Base-by-base conservation (phyloP, 1,139 yeast species). In the Yamadazyma trypodendri region DNA sequence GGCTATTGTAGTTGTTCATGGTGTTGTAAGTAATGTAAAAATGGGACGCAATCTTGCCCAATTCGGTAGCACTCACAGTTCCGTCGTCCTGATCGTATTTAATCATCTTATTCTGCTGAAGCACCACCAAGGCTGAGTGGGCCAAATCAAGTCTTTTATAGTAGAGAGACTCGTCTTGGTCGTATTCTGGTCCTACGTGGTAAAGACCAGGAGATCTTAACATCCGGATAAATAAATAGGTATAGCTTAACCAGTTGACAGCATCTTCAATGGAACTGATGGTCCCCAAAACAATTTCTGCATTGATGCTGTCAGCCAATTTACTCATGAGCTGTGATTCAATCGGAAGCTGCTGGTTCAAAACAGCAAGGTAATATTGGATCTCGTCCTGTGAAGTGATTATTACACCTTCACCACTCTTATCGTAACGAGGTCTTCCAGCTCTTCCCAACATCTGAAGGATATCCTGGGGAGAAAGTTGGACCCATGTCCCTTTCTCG, bases 361-460 rank as follows among this genome's bases (percentile, higher is more conserved):
- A 68, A 18, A 92, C 75, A 0, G 97, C 95, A 56, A 92, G 70
- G 54, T 89, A 92, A 54, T 89, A 90, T 47, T 87, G 94, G 17
- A 92, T 72, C 52, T 89, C 95, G 14, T 83, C 81, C 45, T 87
- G 94, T 0, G 90, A 75, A 0, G 98, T 92, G 32, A 92, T 88
- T 28, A 92, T 88, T 6, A 92, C 80, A 64, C 98, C 98, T 52
- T 88, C 96, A 54, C 98, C 98, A 52, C 81, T 79, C 24, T 80
- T 80, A 59, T 92, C 98, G 60, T 85, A 92, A 41, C 97, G 72
- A 0, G 98, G 98, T 58, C 98, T 76, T 49, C 98, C 98, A 24
- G 98, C 98, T 65, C 98, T 79, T 31, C 98, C 98, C 21, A 85
- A 63, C 97, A 92, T 92, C 62, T 92, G 98, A 12, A 92, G 63